Percentiles rank a stretch among this genome's conserved stretches.
Evolutionary conservation across 192 early-diverging fungal species (phyloP).

Genomic region (Irineochytrium annulatum): DNA sequence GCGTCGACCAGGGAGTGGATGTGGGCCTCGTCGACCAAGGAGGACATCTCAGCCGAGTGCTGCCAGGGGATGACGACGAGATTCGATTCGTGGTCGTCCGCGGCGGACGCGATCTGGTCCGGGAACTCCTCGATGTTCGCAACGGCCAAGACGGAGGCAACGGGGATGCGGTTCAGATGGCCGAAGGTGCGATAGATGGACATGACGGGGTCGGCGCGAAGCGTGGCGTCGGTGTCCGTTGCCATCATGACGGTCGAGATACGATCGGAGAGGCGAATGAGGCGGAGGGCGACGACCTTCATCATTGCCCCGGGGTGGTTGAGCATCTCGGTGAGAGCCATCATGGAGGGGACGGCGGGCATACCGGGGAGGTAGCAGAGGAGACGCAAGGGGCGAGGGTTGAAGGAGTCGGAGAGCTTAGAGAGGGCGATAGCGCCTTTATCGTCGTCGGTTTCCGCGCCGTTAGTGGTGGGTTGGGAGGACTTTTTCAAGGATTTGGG

Average conservation of each 20-base stretch:
- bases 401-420: slow-evolving; percentile 4
- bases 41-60: slow-evolving; percentile 3
- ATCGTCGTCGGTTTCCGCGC: not conserved
- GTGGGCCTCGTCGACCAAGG: not conserved
- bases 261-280: slow-evolving; percentile 75
- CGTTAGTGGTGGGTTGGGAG: not conserved
- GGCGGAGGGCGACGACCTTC: slow-evolving; percentile 61
- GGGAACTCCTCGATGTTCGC: slow-evolving; percentile 65
- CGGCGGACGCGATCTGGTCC: slow-evolving; percentile 56
- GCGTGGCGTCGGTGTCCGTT: slow-evolving; percentile 57
- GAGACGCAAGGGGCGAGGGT: slow-evolving; percentile 29
- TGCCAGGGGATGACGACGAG: slow-evolving; percentile 68
- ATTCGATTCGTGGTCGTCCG: slow-evolving; percentile 50
- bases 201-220: slow-evolving; percentile 70
- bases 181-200: slow-evolving; percentile 80
- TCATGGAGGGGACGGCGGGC: slow-evolving; percentile 63
- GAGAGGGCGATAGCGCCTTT: not conserved
- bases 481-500: slow-evolving; percentile 10
- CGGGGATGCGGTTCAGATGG: slow-evolving; percentile 61
- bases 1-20: slow-evolving; percentile 22
- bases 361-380: slow-evolving; percentile 61
- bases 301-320: slow-evolving; percentile 21
- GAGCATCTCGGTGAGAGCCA: slow-evolving; percentile 62
- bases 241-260: slow-evolving; percentile 76
- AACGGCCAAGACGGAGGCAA: slow-evolving; percentile 60